Base-by-base conservation (phyloP, 441 rosid genomes). In the Populus hybrid region DNA sequence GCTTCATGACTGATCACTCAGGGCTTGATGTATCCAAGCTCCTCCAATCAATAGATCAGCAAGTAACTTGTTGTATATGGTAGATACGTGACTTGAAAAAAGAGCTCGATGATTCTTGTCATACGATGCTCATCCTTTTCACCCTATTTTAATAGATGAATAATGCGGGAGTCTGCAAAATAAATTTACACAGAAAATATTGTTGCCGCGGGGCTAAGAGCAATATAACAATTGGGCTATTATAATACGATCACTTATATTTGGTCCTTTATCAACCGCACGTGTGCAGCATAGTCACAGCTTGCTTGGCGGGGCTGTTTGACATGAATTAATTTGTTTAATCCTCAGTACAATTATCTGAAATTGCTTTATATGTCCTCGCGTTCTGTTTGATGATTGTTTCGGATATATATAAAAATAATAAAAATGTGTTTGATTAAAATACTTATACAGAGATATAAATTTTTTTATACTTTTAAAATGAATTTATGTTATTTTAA, bases 271-370 rank as follows among this genome's bases (percentile, higher is more conserved):
- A 36, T 40, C 26, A 64, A 19, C 76, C 76, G 32, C 59, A 74
- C 70, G 70, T 74, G 70, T 65, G 76, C 76, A 64, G 76, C 76
- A n/a, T 14, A 32, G 68, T 63, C 23, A 73, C 70, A 65, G 61
- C 76, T 65, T 36, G 59, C 12, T 46, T 74, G 76, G 38, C 70
- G 61, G 70, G 3, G 23, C 61, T 57, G 38, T 34, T 34, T 6
- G 26, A 57, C 21, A 64, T 64, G 8, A 3, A 14, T 11, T 65
- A 21, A n/a, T 26, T 6, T 26, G 69, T 26, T 10, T 3, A 28
- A 3, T 28, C 21, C 36, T 30, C 3, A 2, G 4, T 14, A 1
- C 5, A 46, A 46, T 46, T 46, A 12, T 46, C 5, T 46, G 57
- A 11, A 46, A 40, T 34, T 40, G 46, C 46, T 40, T 40, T 10